A percentile compares a stretch with the other conserved stretches of the same genome.
phyloP scores from a whole-genome alignment of 257 asterid genomes.

The Voacanga thouarsii region DNA sequence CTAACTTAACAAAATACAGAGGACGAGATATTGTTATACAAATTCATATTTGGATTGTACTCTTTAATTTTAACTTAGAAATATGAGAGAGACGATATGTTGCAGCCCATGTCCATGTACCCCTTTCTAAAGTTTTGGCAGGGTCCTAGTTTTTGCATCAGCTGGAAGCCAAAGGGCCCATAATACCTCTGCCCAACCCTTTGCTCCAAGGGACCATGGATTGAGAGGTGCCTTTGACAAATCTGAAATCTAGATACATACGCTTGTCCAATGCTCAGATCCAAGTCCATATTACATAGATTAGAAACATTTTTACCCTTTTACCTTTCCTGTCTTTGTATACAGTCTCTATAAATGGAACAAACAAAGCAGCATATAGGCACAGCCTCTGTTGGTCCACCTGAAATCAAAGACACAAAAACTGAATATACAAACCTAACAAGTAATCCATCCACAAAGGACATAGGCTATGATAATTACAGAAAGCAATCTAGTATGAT shows the following conservation, averaged over 20 bases:
- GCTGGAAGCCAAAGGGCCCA: neutral
- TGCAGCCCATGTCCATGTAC: neutral
- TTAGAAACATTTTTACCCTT: constrained; percentile 40
- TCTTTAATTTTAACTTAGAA: neutral
- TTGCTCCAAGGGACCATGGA: neutral
- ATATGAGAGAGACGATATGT: neutral
- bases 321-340: constrained; percentile 67
- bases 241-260: neutral
- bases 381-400: constrained; percentile 68
- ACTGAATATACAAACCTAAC: neutral
- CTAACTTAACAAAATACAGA: neutral
- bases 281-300: neutral
- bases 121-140: neutral
- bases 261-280: neutral
- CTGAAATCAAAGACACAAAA: constrained; percentile 27
- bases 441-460: neutral
- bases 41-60: neutral
- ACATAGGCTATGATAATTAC: neutral
- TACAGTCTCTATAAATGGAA: constrained; percentile 54
- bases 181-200: neutral
- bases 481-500: neutral
- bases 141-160: neutral
- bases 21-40: neutral
- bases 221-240: neutral
- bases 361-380: constrained; percentile 74